Percentiles rank a stretch among this genome's conserved stretches.
Evolutionary conservation across 2,329 filamentous ascomycete genomes (phyloP).

Genomic region (Claviceps spartinae): DNA sequence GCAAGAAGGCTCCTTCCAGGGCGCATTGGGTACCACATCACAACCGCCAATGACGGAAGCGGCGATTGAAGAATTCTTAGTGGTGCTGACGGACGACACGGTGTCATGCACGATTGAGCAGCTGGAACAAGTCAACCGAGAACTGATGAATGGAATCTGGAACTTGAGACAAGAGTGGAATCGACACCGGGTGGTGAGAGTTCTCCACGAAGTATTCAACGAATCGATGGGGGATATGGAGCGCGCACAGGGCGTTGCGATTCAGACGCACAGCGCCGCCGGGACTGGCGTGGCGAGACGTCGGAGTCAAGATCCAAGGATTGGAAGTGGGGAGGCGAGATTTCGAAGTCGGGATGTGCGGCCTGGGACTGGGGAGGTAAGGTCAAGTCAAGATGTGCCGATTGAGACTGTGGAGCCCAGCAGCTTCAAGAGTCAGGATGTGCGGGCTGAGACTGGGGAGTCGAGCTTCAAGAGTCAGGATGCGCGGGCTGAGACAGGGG

Average conservation of each 20-base stretch:
- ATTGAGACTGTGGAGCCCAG: too few species aligned
- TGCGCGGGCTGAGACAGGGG: too few species aligned
- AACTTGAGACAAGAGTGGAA: slow-evolving; percentile 68
- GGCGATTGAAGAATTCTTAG: slow-evolving; percentile 44
- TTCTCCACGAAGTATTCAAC: slow-evolving; percentile 60
- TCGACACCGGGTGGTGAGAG: slow-evolving; percentile 54
- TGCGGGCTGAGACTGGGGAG: too few species aligned
- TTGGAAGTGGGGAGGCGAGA: not conserved
- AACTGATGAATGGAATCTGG: slow-evolving; percentile 88
- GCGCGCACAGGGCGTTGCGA: slow-evolving; percentile 30
- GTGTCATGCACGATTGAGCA: slow-evolving; percentile 82
- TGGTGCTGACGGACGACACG: slow-evolving; percentile 50
- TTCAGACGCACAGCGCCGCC: slow-evolving; percentile 26
- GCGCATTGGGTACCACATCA: slow-evolving; percentile 23
- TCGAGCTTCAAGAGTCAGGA: too few species aligned
- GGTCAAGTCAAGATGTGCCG: too few species aligned
- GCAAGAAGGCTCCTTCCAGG: slow-evolving; percentile 14
- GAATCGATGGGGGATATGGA: slow-evolving; percentile 58
- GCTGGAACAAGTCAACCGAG: slow-evolving; percentile 81
- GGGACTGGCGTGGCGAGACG: slow-evolving; percentile 2
- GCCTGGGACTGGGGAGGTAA: too few species aligned
- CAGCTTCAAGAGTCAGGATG: too few species aligned
- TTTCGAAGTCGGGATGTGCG: too few species aligned
- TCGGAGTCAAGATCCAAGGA: not conserved
- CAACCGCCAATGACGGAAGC: slow-evolving; percentile 32